Evolutionary conservation across 441 rosid species (phyloP).

Genomic region (Monsonia emarginata): DNA sequence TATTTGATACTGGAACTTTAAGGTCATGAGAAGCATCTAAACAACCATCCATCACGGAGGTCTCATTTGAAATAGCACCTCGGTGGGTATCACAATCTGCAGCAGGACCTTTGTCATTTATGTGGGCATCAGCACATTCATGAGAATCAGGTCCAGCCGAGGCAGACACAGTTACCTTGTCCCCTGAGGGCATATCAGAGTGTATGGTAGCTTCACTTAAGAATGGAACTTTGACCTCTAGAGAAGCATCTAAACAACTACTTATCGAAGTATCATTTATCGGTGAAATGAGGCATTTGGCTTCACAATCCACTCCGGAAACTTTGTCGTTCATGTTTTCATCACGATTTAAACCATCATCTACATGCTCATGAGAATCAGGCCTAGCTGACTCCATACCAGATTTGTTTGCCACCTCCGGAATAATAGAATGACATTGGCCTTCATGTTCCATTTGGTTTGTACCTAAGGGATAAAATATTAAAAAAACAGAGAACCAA

Average conservation of each 20-base stretch:
- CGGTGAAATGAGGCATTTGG: constrained; percentile 22
- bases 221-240: constrained; percentile 12
- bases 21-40: constrained; percentile 20
- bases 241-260: constrained; percentile 27
- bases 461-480: constrained; percentile 20
- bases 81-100: not conserved
- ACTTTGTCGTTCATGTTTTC: constrained; percentile 21
- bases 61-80: constrained; percentile 8
- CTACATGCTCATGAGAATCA: constrained; percentile 22
- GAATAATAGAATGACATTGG: constrained; percentile 11
- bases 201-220: constrained; percentile 15
- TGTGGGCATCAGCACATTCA: constrained; percentile 18
- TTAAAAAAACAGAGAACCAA: not conserved
- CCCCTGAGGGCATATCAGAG: constrained; percentile 20
- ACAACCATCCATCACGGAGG: constrained; percentile 13
- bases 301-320: constrained; percentile 23
- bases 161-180: constrained; percentile 22
- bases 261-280: constrained; percentile 22
- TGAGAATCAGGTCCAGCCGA: constrained; percentile 5
- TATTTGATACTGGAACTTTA: constrained; percentile 16
- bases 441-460: constrained; percentile 19
- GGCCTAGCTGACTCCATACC: constrained; percentile 29
- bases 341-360: constrained; percentile 21
- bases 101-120: constrained; percentile 16
- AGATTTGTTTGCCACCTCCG: constrained; percentile 28